Evolutionary conservation across 345 rosid genomes (phyloP), one percentile per base, ranked within the genome.

Genomic region (Litchi chinensis): DNA sequence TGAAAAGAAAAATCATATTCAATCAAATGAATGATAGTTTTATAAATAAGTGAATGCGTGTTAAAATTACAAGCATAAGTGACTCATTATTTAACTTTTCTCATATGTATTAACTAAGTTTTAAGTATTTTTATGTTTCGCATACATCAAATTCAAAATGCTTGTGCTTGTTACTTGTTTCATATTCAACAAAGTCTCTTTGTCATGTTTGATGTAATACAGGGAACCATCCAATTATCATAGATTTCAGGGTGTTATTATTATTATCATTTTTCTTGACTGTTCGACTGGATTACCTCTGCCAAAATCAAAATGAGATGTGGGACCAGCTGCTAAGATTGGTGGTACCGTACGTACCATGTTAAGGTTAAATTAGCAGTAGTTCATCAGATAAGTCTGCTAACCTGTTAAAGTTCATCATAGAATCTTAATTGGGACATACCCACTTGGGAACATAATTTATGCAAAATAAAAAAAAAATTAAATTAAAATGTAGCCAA

Each of bases 261-360:
- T 26, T 26, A 26, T n/a, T n/a, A n/a, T n/a, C n/a, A 8, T 48
- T 10, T 50, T 50, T 50, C 16, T 50, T 15, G 56, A 59, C 26
- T 59, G 26, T 59, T 59, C 10, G 6, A 59, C 21, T 59, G 64
- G 64, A 59, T 60, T 60, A 60, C 11, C 28, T 60, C 52, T 8
- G 65, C 28, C 65, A n/a, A 60, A 60, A 60, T 60, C 28, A 60
- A 60, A 60, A 22, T 60, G 65, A 60, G 26, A 21, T 22, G 28
- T n/a, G 56, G 76, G 79, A 10, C 60, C 68, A 22, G 73, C 32
- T 10, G 50, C 60, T 64, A 26, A 13, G 74, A 41, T 71, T 73
- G 60, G 57, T 54, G 60, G 86, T 85, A 83, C 85, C 79, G 77
- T 77, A n/a, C 11, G 80, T 79, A 82, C 85, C 48, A 39, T 63